Evolutionary conservation across 2,329 filamentous ascomycete genomes (phyloP).

Genomic region (Chaetomiaceae sp.): DNA sequence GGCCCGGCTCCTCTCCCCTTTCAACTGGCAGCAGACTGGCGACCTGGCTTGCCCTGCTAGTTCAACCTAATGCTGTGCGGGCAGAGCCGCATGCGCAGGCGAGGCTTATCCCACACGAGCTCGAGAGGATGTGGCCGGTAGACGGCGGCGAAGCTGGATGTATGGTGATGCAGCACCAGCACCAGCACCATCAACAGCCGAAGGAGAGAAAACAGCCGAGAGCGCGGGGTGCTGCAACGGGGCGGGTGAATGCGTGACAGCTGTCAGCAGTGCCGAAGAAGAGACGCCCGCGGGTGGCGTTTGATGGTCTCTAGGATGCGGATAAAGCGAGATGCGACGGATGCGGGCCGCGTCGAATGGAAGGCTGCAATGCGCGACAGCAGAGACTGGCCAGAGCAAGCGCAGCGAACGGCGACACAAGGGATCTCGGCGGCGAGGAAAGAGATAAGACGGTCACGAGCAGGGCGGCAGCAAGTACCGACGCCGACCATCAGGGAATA

Average conservation of each 20-base stretch:
- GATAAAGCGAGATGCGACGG: conserved; percentile 3
- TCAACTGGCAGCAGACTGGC: neutral
- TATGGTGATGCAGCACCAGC: conserved; percentile 5
- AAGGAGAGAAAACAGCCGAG: conserved; percentile 2
- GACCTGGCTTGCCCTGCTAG: neutral
- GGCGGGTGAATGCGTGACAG: conserved; percentile 9
- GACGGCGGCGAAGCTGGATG: neutral
- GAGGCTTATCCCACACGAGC: too few relatives aligned
- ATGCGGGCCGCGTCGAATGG: neutral
- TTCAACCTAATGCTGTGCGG: neutral
- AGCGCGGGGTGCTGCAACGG: neutral
- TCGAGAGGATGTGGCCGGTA: too few relatives aligned
- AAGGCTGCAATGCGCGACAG: conserved; percentile 2
- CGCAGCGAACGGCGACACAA: conserved; percentile 12
- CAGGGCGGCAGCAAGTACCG: neutral
- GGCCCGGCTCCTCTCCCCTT: neutral
- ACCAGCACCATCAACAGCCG: neutral
- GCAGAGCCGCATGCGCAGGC: conserved; percentile 9
- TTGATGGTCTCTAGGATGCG: neutral
- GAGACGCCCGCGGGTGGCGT: conserved; percentile 1
- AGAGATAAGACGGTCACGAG: neutral
- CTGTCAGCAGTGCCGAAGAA: conserved; percentile 2
- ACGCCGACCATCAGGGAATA: neutral
- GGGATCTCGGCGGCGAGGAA: neutral
- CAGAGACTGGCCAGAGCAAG: neutral